A percentile compares a stretch with the other conserved stretches of the same genome.
Conservation (phyloP, 495 filamentous ascomycete genomes). For the Letharia columbiana region DNA sequence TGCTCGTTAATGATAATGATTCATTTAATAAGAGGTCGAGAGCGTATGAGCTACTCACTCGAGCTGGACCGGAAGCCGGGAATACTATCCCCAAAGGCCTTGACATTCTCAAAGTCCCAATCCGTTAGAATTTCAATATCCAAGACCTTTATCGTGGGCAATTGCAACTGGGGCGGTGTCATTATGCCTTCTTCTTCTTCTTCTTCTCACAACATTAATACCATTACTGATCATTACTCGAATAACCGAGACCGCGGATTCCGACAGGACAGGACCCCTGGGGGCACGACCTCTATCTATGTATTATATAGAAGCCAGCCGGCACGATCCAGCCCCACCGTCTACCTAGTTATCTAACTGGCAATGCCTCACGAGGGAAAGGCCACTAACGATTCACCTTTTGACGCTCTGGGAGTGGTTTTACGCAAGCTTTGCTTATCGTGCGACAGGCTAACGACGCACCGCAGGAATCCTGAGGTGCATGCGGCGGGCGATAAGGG, state of each 20-base stretch:
- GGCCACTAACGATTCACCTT: not conserved
- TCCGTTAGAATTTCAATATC: constrained; percentile 21
- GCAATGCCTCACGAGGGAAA: not conserved
- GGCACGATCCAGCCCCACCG: not conserved
- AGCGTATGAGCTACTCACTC: constrained; percentile 15
- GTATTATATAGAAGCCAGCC: not conserved
- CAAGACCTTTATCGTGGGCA: constrained; percentile 19
- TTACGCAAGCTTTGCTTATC: not conserved
- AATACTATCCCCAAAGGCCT: constrained; percentile 22
- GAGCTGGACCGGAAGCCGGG: constrained; percentile 25
- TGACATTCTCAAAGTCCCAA: constrained; percentile 24
- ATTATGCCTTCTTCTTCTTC: not conserved
- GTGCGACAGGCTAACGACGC: not conserved
- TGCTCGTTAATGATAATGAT: not conserved
- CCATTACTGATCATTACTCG: constrained; percentile 2
- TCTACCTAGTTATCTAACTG: not conserved
- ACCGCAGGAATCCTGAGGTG: not conserved
- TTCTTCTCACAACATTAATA: not conserved
- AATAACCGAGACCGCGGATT: not conserved
- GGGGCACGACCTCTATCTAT: not conserved
- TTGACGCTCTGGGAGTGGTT: not conserved
- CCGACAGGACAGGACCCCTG: too few species aligned
- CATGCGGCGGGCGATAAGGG: constrained; percentile 14
- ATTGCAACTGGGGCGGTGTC: constrained; percentile 6
- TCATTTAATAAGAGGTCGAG: not conserved